Evolutionary conservation across 1,284 basidiomycete species (phyloP).

Genomic region (Fomitopsis pinicola): DNA sequence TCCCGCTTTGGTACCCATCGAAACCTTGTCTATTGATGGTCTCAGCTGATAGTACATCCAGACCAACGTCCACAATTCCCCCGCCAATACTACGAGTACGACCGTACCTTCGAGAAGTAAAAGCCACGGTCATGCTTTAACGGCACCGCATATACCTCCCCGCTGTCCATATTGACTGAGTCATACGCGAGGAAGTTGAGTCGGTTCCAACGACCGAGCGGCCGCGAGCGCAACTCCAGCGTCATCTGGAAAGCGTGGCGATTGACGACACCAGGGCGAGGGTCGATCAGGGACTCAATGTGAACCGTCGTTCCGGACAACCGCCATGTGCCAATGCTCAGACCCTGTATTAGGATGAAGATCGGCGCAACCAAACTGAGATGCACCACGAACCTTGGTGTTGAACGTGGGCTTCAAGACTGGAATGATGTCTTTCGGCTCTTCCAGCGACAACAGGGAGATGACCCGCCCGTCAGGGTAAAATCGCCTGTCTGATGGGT

Average conservation of each 20-base stretch:
- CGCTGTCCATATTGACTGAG: conserved; percentile 69
- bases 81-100: conserved; percentile 30
- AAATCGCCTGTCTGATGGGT: conserved; percentile 60
- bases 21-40: neutral
- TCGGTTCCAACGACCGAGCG: conserved; percentile 85
- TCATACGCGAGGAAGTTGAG: conserved; percentile 76
- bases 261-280: conserved; percentile 4
- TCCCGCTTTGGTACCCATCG: too few species aligned
- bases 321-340: conserved; percentile 66
- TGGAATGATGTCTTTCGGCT: conserved; percentile 78
- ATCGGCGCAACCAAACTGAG: neutral
- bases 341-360: conserved; percentile 42
- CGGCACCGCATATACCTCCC: conserved; percentile 68
- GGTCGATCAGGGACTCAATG: conserved; percentile 60
- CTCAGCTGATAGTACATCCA: neutral
- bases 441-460: conserved; percentile 81
- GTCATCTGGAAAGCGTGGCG: conserved; percentile 86
- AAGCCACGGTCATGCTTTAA: conserved; percentile 86
- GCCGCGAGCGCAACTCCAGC: conserved; percentile 72
- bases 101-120: conserved; percentile 87
- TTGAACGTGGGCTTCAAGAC: conserved; percentile 71
- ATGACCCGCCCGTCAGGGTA: conserved; percentile 84
- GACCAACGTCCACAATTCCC: neutral
- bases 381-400: conserved; percentile 58
- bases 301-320: conserved; percentile 55